Evolutionary conservation across 495 filamentous ascomycete genomes (phyloP).

Genomic region (Hapsidospora chrysogenum): DNA sequence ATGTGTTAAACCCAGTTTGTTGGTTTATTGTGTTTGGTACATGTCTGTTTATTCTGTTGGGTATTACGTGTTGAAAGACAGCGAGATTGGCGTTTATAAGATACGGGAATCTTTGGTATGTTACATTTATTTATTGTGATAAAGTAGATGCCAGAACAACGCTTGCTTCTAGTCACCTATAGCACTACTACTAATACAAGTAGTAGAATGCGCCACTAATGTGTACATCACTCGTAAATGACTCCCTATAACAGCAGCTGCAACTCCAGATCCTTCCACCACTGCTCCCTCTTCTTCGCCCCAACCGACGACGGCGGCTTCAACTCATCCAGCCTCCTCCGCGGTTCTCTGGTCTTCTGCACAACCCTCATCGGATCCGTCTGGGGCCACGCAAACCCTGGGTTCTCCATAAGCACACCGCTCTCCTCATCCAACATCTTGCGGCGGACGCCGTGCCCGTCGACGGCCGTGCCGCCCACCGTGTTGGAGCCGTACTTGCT

Average conservation of each 20-base stretch:
- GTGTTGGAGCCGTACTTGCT: not conserved
- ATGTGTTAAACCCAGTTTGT: no score
- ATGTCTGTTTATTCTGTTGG: no score
- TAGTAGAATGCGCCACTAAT: no score
- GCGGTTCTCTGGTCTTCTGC: not conserved
- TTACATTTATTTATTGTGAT: no score
- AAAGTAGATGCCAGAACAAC: no score
- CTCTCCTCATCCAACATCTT: not conserved
- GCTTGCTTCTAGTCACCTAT: no score
- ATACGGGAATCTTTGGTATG: no score
- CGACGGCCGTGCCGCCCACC: not conserved
- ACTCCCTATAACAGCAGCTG: slow-evolving; percentile 1
- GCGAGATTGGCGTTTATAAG: no score
- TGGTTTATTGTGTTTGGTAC: no score
- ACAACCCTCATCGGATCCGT: not conserved
- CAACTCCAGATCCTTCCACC: not conserved
- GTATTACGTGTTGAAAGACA: no score
- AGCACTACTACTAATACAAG: no score
- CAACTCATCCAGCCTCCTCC: not conserved
- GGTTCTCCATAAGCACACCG: not conserved
- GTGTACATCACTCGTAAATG: no score
- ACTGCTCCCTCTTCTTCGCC: not conserved
- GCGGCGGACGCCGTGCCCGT: not conserved
- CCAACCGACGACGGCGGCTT: not conserved
- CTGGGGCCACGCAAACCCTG: slow-evolving; percentile 1